Percentiles rank a stretch among this genome's conserved stretches.
phyloP scores from a whole-genome alignment of 768 basidiomycete genomes.

The Kwoniella botswanensis region DNA sequence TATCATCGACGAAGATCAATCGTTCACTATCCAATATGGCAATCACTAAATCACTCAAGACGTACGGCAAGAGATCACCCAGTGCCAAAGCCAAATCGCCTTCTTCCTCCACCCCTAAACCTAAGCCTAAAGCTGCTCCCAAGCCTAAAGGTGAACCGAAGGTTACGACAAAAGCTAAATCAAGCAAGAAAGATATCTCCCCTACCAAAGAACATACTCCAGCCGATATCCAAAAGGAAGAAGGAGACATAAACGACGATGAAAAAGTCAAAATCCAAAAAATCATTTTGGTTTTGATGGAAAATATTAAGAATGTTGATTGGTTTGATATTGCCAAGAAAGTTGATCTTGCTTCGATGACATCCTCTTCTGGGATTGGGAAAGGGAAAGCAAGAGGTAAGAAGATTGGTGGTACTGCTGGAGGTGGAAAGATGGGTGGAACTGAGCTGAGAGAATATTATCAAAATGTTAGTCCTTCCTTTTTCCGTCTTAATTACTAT shows the following conservation, averaged over 20 bases:
- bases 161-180: neutral
- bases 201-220: neutral
- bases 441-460: slow-evolving; percentile 34
- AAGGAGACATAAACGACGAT: neutral
- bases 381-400: slow-evolving; percentile 24
- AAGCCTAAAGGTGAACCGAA: neutral
- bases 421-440: slow-evolving; percentile 24
- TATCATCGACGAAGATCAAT: neutral
- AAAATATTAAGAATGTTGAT: slow-evolving; percentile 35
- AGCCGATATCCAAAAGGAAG: neutral
- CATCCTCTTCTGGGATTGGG: neutral
- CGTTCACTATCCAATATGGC: slow-evolving; percentile 1
- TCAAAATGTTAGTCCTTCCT: slow-evolving; percentile 30
- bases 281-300: slow-evolving; percentile 33
- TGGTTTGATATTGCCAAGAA: slow-evolving; percentile 34
- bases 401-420: neutral
- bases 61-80: slow-evolving; percentile 5
- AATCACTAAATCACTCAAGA: slow-evolving; percentile 3
- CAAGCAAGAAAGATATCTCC: neutral
- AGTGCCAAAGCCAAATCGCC: neutral
- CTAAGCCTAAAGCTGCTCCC: slow-evolving; percentile 1
- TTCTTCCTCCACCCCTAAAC: neutral
- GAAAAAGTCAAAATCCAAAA: slow-evolving; percentile 16
- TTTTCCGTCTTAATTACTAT: neutral
- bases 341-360: neutral